phyloP scores from a whole-genome alignment of 176 grass and related monocot species.

The Bromus sterilis region DNA sequence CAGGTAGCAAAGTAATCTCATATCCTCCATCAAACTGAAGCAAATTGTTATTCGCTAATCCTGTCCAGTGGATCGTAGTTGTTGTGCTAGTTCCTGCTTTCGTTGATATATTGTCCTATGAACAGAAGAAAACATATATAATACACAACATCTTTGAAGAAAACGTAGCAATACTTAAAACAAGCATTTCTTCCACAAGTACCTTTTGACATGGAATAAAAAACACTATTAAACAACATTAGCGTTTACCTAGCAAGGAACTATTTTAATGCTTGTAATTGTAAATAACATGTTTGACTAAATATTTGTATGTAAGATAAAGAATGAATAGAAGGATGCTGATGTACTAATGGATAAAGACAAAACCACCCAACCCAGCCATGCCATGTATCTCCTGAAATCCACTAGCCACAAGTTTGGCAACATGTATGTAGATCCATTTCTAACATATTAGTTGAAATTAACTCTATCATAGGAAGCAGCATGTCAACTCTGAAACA shows the following conservation, averaged over 20 bases:
- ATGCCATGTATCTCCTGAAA: background rate
- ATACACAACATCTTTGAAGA: background rate
- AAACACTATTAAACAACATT: background rate
- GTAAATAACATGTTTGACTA: too few relatives aligned
- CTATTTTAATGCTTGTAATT: background rate
- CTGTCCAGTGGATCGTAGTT: slow-evolving; percentile 74
- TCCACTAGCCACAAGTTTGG: background rate
- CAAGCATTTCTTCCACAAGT: background rate
- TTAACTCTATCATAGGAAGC: background rate
- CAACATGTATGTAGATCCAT: background rate
- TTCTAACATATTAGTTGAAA: background rate
- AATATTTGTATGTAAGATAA: background rate
- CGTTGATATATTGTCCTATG: slow-evolving; percentile 66
- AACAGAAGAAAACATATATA: slow-evolving; percentile 15
- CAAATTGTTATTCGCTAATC: slow-evolving; percentile 48
- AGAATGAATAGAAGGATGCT: background rate
- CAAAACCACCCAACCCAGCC: background rate
- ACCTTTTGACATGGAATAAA: background rate
- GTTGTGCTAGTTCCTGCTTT: slow-evolving; percentile 32
- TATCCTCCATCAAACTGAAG: slow-evolving; percentile 84
- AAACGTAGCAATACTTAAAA: background rate
- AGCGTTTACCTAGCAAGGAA: background rate
- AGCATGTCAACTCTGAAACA: background rate
- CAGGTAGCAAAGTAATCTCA: slow-evolving; percentile 79
- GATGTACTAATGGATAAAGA: background rate